Conservation (phyloP, 768 basidiomycete genomes). For the Piloderma croceum region DNA sequence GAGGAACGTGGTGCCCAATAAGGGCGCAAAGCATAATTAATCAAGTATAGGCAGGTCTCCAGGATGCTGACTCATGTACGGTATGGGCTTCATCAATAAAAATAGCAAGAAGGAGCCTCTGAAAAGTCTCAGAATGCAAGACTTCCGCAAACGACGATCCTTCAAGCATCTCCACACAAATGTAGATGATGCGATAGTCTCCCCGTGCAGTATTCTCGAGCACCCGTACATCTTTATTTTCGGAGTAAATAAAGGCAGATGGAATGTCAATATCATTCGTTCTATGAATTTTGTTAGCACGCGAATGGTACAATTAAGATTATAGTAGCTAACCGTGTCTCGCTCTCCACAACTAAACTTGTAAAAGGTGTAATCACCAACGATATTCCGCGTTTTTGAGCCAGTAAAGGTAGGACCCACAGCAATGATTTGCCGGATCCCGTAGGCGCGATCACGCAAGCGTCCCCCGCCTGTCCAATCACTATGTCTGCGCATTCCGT, state of each 20-base stretch:
- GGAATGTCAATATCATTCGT: too few relatives aligned
- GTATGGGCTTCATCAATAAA: constrained; percentile 20
- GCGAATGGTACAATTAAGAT: too few relatives aligned
- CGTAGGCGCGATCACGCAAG: constrained; percentile 17
- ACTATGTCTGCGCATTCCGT: constrained; percentile 14
- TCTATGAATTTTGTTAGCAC: too few relatives aligned
- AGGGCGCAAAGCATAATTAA: constrained; percentile 11
- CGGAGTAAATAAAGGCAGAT: too few relatives aligned
- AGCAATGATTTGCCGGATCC: constrained; percentile 18
- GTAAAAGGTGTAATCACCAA: constrained; percentile 21
- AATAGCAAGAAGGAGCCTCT: constrained; percentile 14
- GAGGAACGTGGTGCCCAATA: constrained; percentile 9
- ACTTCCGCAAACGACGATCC: constrained; percentile 16
- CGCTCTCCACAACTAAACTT: constrained; percentile 18
- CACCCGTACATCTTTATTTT: too few relatives aligned
- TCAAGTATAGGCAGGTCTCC: constrained; percentile 12
- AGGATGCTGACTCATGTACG: constrained; percentile 11
- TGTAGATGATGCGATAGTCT: constrained; percentile 14
- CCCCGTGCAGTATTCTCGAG: constrained; percentile 12
- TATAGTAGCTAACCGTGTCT: constrained; percentile 8
- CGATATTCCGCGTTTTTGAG: constrained; percentile 14
- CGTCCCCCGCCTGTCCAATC: constrained; percentile 9
- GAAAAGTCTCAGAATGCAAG: constrained; percentile 14
- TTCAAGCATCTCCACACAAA: constrained; percentile 23
- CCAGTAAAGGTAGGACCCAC: constrained; percentile 18